Base-by-base conservation (phyloP, 2,329 filamentous ascomycete species). In the Ilyonectria mors-panacis region DNA sequence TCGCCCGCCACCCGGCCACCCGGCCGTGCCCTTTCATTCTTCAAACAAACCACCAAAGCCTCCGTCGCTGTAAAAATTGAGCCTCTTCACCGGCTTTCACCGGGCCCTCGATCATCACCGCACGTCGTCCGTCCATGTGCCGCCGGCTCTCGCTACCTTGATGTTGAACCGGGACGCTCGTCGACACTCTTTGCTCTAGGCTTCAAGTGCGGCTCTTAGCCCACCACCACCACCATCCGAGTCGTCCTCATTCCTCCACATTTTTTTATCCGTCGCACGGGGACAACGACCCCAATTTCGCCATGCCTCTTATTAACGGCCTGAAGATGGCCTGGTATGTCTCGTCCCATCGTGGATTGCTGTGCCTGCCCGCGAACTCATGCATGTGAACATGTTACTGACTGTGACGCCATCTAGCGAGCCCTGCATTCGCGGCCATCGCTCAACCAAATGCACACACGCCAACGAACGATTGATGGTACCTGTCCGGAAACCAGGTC, bases 321-420 rank as follows among this genome's bases (percentile, higher is more conserved):
- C 85, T 89, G 79, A 92, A 92, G 81, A 92, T 93, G 86, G 91
- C 91, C 78, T 93, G 91, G 91, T 93, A 87, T 76, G 90, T 84
- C 62, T 45, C 42, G 15, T 15, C 37, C 21, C 53, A 35, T 42
- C n/a, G 47, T 39, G 13, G 15, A 28, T 44, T 57, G 47, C 15
- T 21, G 39, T 57, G 58, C n/a, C 26, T 44, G 55, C 12, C 39
- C 37, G 54, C 35, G 58, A 51, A 19, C n/a, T 30, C 44, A 50
- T 42, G 15, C 28, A 45, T 28, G 44, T 47, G 42, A 26, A 23
- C 42, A 65, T 56, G 48, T 57, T 37, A 48, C 72, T 76, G 30
- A 76, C 68, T 44, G 9, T 55, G 33, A 47, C 6, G n/a, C 39
- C 56, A 8, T 23, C 28, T 60, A 93, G 91, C 80, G 89, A 89